Conservation (phyloP, 176 grass and related monocot species). For the Neostapfia colusana region DNA sequence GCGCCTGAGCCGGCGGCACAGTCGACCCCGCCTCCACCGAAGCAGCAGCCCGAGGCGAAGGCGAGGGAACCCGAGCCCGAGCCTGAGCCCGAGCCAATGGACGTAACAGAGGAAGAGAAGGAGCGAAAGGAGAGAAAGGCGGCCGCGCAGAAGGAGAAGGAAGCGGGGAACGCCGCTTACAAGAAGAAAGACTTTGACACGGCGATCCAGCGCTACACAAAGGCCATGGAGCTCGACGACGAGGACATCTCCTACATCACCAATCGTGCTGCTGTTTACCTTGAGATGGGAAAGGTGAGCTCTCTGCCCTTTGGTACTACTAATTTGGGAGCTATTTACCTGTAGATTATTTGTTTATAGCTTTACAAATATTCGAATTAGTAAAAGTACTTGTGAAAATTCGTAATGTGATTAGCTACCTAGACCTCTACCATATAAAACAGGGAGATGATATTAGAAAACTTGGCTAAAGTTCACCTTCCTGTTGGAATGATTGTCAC, state of each 20-base stretch:
- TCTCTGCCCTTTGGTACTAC: neutral
- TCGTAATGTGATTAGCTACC: neutral
- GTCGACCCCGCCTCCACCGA: conserved; percentile 24
- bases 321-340: neutral
- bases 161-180: conserved; percentile 81
- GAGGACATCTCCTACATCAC: conserved; percentile 90
- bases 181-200: conserved; percentile 94
- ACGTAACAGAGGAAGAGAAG: conserved; percentile 59
- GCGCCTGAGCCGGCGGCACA: conserved; percentile 30
- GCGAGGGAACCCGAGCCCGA: conserved; percentile 53
- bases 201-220: conserved; percentile 82
- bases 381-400: neutral
- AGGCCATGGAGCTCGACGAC: conserved; percentile 77
- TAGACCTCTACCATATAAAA: neutral
- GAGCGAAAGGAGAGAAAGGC: conserved; percentile 61
- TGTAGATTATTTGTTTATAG: neutral
- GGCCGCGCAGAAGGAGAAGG: conserved; percentile 74
- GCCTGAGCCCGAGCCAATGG: conserved; percentile 56
- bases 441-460: neutral
- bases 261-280: conserved; percentile 86
- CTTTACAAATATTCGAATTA: neutral
- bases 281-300: conserved; percentile 92
- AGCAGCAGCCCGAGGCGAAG: conserved; percentile 35
- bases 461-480: neutral
- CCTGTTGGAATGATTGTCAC: neutral